Percentiles rank a stretch among this genome's conserved stretches.
Evolutionary conservation across 2,329 filamentous ascomycete genomes (phyloP).

Genomic region (Diaporthe ampelina): DNA sequence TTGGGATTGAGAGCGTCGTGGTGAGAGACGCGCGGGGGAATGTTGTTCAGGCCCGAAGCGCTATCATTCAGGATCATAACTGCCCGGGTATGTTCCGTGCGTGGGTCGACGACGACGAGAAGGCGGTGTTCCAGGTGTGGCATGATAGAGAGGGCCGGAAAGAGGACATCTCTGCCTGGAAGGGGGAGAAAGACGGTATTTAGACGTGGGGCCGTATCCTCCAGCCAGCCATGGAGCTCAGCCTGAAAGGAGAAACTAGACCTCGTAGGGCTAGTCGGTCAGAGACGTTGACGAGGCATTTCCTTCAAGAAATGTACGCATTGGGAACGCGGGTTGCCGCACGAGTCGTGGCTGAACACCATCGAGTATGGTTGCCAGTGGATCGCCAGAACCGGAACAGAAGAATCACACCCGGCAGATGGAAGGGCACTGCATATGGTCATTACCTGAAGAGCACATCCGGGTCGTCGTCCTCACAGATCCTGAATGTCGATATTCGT

Average conservation of each 20-base stretch:
- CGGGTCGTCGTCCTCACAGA: too few relatives aligned
- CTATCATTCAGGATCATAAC: constrained; percentile 84
- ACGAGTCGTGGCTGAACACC: too few relatives aligned
- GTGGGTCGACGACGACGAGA: constrained; percentile 76
- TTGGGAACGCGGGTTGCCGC: too few relatives aligned
- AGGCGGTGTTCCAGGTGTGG: constrained; percentile 71
- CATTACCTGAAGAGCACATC: neutral
- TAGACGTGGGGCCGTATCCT: neutral
- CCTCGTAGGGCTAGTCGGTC: neutral
- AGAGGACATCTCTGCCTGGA: constrained; percentile 28
- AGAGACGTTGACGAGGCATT: neutral
- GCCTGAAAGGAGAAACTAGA: neutral
- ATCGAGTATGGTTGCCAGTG: too few relatives aligned
- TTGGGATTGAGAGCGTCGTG: constrained; percentile 78
- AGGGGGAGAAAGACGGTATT: neutral
- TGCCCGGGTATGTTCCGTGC: constrained; percentile 91
- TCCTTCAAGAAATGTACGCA: too few relatives aligned
- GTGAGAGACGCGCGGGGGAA: constrained; percentile 59
- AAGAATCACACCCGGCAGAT: neutral
- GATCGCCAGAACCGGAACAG: too few relatives aligned
- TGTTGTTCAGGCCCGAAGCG: constrained; percentile 58
- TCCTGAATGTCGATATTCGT: neutral
- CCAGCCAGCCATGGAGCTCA: neutral
- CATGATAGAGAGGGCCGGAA: constrained; percentile 44
- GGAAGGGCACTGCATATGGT: neutral